Evolutionary conservation across 2,329 filamentous ascomycete genomes (phyloP), one percentile per base, ranked within the genome.

Genomic region (Ramularia collo-cygni): DNA sequence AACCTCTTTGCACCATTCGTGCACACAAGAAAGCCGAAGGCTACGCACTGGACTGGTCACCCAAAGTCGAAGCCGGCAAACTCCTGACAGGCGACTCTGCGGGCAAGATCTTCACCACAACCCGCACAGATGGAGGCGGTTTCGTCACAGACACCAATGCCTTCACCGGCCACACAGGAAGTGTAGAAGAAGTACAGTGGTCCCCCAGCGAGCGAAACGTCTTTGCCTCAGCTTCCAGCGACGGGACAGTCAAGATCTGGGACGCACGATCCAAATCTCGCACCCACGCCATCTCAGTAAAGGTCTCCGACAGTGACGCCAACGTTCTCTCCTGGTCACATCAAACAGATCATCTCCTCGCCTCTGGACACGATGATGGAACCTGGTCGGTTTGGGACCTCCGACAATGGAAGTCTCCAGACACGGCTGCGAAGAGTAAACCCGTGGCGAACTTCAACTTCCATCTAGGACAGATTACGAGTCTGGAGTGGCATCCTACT

Each of bases 1-100:
- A 93, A 68, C 88, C 92, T 24, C 67, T 94, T 36, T 84, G 77
- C 51, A 95, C 87, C 2, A 80, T 98, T 54, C 79, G 85, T 53
- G 87, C 90, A 54, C 92, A 98, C 75, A 90, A 89, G 67, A 70
- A 80, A 9, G 64, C 62, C 45, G 92, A 98, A 70, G 92, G 92
- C 35, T 98, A 96, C 63, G 92, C 87, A 0, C 67, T 98, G n/a
- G 92, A 95, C 66, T 98, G 92, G 92, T 95, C 89, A 17, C 85
- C 87, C 1, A 63, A 86, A 8, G 75, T 85, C 32, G 78, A 87
- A 0, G 75, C 81, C 33, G 89, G 89, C 43, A 92, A 90, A 65
- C 79, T 98, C 3, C 67, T 95, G 32, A 95, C 90, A 0, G 92
- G 92, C 48, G 92, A 98, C 65, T 87, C 89, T 59, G 76, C 89